phyloP scores from a whole-genome alignment of 768 basidiomycete genomes.

The Serendipita sp. region DNA sequence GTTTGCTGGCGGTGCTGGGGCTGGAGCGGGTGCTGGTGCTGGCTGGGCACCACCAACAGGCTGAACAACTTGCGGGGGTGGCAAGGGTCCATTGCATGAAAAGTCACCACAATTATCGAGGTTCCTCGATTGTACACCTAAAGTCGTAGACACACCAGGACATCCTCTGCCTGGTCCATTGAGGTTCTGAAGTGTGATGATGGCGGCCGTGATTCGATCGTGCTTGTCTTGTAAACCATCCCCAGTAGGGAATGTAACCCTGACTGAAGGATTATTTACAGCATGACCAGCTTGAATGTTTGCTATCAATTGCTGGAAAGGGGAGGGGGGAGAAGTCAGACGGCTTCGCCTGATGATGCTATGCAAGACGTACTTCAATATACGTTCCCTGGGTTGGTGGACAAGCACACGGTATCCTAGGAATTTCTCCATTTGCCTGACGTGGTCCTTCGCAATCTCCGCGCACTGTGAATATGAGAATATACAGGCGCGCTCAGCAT shows the following conservation, averaged over 20 bases:
- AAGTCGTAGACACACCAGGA: conserved; percentile 49
- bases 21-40: neutral
- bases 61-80: neutral
- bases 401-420: neutral
- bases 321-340: neutral
- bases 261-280: conserved; percentile 46
- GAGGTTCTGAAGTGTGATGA: conserved; percentile 61
- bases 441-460: neutral
- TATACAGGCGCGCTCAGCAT: neutral
- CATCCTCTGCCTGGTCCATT: conserved; percentile 52
- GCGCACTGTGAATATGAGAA: neutral
- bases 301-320: conserved; percentile 12
- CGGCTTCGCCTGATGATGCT: neutral
- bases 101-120: conserved; percentile 5
- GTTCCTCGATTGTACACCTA: conserved; percentile 24
- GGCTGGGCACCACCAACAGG: neutral
- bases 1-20: neutral
- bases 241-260: conserved; percentile 48
- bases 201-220: conserved; percentile 40
- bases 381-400: neutral
- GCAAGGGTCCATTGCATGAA: neutral
- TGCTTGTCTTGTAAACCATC: conserved; percentile 34
- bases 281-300: conserved; percentile 48
- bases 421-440: neutral
- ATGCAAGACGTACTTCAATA: neutral